phyloP scores from a whole-genome alignment of 805 yeast genomes.

The Metschnikowia arizonensis region DNA sequence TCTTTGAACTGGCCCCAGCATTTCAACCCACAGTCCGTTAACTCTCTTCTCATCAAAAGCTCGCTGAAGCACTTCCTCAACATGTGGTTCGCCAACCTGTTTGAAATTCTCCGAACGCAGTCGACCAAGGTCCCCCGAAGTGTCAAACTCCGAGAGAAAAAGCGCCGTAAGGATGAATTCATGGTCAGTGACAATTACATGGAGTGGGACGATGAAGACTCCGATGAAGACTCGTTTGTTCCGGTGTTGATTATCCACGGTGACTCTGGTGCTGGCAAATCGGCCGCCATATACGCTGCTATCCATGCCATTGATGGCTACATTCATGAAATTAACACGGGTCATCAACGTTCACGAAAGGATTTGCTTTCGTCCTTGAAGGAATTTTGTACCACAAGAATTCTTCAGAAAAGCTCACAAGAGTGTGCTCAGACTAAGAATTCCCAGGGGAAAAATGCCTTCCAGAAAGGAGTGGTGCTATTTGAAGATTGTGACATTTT shows the following conservation, averaged over 20 bases:
- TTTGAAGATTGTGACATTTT: slow-evolving; percentile 84
- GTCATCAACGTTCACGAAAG: slow-evolving; percentile 68
- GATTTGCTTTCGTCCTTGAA: slow-evolving; percentile 61
- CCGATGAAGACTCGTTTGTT: slow-evolving; percentile 42
- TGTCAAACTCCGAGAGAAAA: slow-evolving; percentile 23
- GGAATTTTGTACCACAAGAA: slow-evolving; percentile 81
- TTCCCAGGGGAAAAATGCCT: slow-evolving; percentile 16
- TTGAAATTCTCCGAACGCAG: slow-evolving; percentile 27
- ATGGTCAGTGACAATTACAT: slow-evolving; percentile 31
- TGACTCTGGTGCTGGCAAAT: slow-evolving; percentile 71
- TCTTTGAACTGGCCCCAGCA: slow-evolving; percentile 25
- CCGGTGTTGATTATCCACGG: slow-evolving; percentile 71
- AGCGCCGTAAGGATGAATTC: slow-evolving; percentile 26
- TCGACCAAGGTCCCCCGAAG: slow-evolving; percentile 33
- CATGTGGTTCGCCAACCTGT: slow-evolving; percentile 42
- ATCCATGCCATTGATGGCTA: slow-evolving; percentile 61
- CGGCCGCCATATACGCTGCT: slow-evolving; percentile 65
- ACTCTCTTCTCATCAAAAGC: slow-evolving; percentile 32
- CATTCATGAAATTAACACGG: slow-evolving; percentile 76
- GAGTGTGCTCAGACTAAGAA: background rate
- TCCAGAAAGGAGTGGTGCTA: slow-evolving; percentile 64
- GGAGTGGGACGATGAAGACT: slow-evolving; percentile 21
- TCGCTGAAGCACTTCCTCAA: slow-evolving; percentile 22
- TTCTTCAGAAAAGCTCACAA: slow-evolving; percentile 51
- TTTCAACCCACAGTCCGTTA: slow-evolving; percentile 37